phyloP scores from a whole-genome alignment of 306 rosid species.

The Casuarina cunninghamiana region DNA sequence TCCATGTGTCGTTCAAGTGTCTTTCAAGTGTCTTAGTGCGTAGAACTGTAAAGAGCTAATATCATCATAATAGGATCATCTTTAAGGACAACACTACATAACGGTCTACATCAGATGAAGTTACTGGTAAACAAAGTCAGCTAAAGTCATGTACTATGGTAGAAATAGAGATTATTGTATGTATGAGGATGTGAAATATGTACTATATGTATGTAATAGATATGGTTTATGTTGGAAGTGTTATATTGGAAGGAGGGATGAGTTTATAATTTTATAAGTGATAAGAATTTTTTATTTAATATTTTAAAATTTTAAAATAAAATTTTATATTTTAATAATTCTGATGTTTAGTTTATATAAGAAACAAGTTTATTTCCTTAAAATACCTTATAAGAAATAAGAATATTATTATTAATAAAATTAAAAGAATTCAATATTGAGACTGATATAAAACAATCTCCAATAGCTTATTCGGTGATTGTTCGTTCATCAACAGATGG shows the following conservation, averaged over 20 bases:
- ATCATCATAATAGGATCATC: conserved; percentile 14
- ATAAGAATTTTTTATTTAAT: neutral
- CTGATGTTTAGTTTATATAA: too few relatives aligned
- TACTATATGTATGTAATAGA: neutral
- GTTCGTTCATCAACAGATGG: too few relatives aligned
- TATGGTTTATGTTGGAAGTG: neutral
- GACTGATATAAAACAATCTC: too few relatives aligned
- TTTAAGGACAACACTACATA: neutral
- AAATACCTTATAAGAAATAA: too few relatives aligned
- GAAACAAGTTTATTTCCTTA: too few relatives aligned
- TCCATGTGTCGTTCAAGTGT: neutral
- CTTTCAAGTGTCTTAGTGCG: too few relatives aligned
- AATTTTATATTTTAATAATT: too few relatives aligned
- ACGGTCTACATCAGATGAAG: conserved; percentile 11
- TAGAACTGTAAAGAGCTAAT: conserved; percentile 5
- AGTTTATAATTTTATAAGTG: neutral
- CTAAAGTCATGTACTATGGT: neutral
- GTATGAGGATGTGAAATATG: conserved; percentile 30
- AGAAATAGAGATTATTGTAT: conserved; percentile 29
- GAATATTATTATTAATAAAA: too few relatives aligned
- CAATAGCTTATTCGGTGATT: too few relatives aligned
- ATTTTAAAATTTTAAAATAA: too few relatives aligned
- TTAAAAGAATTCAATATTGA: too few relatives aligned
- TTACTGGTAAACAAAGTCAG: neutral
- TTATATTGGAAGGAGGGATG: neutral